These are phyloP conservation scores for Colletotrichum somersetense DNA, from an alignment of 2,329 filamentous ascomycete species.

Conservation along the genomic window DNA sequence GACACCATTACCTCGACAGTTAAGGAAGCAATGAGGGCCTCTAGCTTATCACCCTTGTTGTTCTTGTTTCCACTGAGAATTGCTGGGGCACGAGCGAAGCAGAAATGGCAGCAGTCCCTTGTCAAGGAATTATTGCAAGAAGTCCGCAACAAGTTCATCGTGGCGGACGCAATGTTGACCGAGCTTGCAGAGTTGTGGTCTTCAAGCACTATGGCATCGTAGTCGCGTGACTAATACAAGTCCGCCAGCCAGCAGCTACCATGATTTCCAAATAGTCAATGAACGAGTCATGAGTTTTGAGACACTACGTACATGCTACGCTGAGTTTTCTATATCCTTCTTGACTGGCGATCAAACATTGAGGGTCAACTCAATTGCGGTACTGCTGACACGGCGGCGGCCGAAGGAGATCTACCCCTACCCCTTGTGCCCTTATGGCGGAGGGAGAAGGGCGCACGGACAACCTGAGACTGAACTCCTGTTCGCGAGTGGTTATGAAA, in stretches of 20 bases:
- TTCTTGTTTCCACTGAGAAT: constrained; percentile 53
- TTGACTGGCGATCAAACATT: neutral
- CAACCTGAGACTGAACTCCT: neutral
- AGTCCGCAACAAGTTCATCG: constrained; percentile 13
- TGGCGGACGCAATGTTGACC: constrained; percentile 26
- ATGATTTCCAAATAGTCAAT: neutral
- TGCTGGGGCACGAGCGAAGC: constrained; percentile 49
- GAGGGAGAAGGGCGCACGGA: neutral
- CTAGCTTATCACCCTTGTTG: constrained; percentile 49
- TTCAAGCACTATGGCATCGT: neutral
- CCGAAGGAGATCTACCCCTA: neutral
- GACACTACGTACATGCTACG: neutral
- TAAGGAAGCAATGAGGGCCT: constrained; percentile 38
- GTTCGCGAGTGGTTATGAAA: neutral
- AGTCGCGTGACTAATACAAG: neutral
- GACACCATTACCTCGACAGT: constrained; percentile 45
- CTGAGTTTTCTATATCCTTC: neutral
- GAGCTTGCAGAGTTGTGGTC: constrained; percentile 23
- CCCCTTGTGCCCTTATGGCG: too few relatives aligned
- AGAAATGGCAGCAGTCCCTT: constrained; percentile 43
- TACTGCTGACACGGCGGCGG: neutral
- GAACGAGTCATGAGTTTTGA: neutral
- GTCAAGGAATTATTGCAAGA: constrained; percentile 43
- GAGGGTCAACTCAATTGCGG: neutral
- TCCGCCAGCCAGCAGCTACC: neutral